A percentile compares a stretch with the other conserved stretches of the same genome.
Conservation (phyloP, 2,329 filamentous ascomycete species). For the Diplodia scrobiculata region DNA sequence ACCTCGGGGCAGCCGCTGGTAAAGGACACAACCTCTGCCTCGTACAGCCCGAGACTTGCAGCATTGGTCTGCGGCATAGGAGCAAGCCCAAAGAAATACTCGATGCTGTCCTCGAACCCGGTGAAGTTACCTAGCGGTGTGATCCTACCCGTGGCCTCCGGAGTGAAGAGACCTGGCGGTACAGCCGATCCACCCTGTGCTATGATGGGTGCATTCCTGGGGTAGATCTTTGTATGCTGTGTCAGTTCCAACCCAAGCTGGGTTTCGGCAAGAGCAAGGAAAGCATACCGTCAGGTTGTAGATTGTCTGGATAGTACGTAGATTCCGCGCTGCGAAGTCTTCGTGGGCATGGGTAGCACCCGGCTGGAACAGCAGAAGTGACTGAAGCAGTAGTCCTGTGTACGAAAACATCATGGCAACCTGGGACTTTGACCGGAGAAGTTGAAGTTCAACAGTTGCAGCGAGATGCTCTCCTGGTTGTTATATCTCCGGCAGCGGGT, state of each 20-base stretch:
- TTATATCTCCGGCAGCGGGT: neutral
- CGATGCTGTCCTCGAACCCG: conserved; percentile 48
- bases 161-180: conserved; percentile 46
- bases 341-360: neutral
- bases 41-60: conserved; percentile 34
- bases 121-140: conserved; percentile 49
- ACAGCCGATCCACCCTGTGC: conserved; percentile 41
- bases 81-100: conserved; percentile 52
- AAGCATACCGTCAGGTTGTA: conserved; percentile 46
- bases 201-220: conserved; percentile 45
- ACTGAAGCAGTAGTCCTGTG: neutral
- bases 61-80: conserved; percentile 40
- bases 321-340: conserved; percentile 38
- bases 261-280: neutral
- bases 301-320: conserved; percentile 44
- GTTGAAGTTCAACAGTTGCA: neutral
- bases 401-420: neutral
- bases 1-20: conserved; percentile 43
- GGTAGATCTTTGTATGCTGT: conserved; percentile 35
- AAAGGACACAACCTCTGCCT: conserved; percentile 37
- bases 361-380: neutral
- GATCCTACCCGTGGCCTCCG: conserved; percentile 46
- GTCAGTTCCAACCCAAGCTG: neutral
- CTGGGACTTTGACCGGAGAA: neutral
- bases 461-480: neutral